Conservation (phyloP, 768 basidiomycete species). For the Kwoniella pini region DNA sequence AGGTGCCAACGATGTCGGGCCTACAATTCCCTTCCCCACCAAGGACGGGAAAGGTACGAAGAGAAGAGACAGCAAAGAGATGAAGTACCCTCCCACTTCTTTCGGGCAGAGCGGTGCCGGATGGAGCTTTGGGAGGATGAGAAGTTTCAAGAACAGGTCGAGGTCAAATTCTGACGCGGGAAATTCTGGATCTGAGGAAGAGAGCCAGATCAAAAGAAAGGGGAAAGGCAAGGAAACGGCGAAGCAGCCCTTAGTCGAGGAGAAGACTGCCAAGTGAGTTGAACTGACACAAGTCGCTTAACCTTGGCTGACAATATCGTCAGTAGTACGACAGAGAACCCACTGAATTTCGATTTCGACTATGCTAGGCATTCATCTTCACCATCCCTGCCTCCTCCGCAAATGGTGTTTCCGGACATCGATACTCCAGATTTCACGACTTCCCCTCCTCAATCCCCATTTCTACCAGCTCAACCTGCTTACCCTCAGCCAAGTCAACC, state of each 20-base stretch:
- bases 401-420: background rate
- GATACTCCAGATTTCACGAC: background rate
- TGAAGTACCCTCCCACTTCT: conserved; percentile 18
- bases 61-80: conserved; percentile 11
- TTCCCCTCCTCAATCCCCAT: background rate
- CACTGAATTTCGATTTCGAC: too few relatives aligned
- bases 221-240: conserved; percentile 5
- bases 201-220: background rate
- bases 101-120: conserved; percentile 4
- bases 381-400: background rate
- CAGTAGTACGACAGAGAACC: too few relatives aligned
- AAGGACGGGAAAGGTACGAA: conserved; percentile 1
- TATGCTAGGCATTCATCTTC: background rate
- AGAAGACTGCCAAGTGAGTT: background rate
- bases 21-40: too few relatives aligned
- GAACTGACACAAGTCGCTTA: too few relatives aligned
- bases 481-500: background rate
- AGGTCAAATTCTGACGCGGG: background rate
- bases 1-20: too few relatives aligned
- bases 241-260: background rate
- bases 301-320: too few relatives aligned
- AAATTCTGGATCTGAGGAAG: conserved; percentile 1
- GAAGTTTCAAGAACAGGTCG: conserved; percentile 10
- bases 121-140: conserved; percentile 20
- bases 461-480: background rate